These are phyloP conservation scores for Trypanosomatidae sp. DNA, from an alignment of 208 protist genomes.

Conservation along the genomic window DNA sequence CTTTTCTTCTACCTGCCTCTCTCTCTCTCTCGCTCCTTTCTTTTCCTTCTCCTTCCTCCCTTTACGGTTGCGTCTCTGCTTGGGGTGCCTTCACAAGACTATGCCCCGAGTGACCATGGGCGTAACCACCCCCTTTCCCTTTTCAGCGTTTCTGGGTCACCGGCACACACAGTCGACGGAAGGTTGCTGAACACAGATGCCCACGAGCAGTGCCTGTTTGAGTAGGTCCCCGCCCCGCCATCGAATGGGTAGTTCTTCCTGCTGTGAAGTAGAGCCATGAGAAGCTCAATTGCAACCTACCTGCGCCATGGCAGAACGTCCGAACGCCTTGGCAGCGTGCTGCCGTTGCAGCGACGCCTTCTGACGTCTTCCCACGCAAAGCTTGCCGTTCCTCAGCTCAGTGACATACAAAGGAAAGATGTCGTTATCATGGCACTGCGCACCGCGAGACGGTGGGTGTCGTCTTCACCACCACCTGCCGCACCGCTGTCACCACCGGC, in stretches of 20 bases:
- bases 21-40: not conserved
- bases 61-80: not conserved
- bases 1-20: not conserved
- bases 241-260: not conserved
- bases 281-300: not conserved
- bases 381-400: not conserved
- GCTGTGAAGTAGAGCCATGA: not conserved
- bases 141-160: not conserved
- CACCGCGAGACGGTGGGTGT: not conserved
- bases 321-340: not conserved
- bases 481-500: not conserved
- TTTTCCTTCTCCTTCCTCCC: not conserved
- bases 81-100: not conserved
- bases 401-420: not conserved
- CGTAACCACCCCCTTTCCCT: not conserved
- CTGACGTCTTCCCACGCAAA: not conserved
- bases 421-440: not conserved
- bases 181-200: not conserved
- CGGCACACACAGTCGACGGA: not conserved
- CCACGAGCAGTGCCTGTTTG: not conserved
- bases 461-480: not conserved
- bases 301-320: too few relatives aligned
- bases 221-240: too few relatives aligned
- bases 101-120: not conserved
- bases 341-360: not conserved